These are phyloP conservation scores for Fusarium secorum DNA, from an alignment of 2,329 filamentous ascomycete genomes.

Conservation along the genomic window DNA sequence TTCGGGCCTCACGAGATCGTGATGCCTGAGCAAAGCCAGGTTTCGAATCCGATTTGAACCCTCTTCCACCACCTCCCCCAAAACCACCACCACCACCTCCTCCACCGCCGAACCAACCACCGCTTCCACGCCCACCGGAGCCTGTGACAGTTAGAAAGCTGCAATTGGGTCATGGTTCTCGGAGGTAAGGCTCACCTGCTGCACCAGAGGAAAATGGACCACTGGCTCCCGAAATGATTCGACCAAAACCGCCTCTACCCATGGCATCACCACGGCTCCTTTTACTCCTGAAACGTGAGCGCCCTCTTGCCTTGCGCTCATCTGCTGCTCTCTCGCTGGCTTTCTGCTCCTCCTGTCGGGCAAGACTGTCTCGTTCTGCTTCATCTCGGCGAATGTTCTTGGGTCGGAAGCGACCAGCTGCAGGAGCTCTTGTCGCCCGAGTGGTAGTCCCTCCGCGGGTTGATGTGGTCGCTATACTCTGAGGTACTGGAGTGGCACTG, in stretches of 20 bases:
- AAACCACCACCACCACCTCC: constrained; percentile 35
- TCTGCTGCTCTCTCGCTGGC: constrained; percentile 52
- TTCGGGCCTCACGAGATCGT: constrained; percentile 54
- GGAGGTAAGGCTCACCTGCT: constrained; percentile 35
- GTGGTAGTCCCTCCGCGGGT: constrained; percentile 47
- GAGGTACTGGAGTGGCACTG: constrained; percentile 20
- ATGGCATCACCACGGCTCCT: constrained; percentile 55
- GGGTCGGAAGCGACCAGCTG: constrained; percentile 54
- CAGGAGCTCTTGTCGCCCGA: constrained; percentile 48
- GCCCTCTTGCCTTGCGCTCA: constrained; percentile 50
- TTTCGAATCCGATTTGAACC: constrained; percentile 48
- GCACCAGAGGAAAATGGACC: constrained; percentile 50
- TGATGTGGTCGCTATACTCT: constrained; percentile 38
- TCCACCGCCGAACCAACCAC: constrained; percentile 42
- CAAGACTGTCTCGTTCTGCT: constrained; percentile 57
- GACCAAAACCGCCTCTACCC: constrained; percentile 52
- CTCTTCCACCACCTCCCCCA: constrained; percentile 43
- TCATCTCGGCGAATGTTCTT: constrained; percentile 60
- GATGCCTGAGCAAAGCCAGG: constrained; percentile 50
- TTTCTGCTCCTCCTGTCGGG: constrained; percentile 55
- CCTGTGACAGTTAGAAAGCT: constrained; percentile 9
- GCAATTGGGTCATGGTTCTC: background rate
- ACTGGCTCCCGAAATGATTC: constrained; percentile 48
- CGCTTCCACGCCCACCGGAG: constrained; percentile 35
- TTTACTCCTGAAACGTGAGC: constrained; percentile 52